These are phyloP conservation scores for Keithomyces neogunnii DNA, from an alignment of 2,329 filamentous ascomycete species.

Conservation along the genomic window DNA sequence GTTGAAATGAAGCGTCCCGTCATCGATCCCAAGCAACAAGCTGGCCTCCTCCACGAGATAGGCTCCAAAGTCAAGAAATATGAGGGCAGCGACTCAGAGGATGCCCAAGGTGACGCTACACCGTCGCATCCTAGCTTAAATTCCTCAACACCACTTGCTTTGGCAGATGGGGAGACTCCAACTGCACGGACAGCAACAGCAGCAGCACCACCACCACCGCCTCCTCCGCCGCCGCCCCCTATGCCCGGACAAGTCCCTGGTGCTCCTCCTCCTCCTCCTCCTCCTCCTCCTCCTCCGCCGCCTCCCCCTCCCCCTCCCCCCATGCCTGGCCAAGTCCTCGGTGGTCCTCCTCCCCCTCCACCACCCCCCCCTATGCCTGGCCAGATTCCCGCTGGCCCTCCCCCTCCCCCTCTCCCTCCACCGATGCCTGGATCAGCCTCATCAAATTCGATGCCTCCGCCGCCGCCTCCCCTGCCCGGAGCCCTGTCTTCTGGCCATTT, in stretches of 20 bases:
- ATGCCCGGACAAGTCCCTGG: slow-evolving; percentile 22
- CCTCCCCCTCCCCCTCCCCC: slow-evolving; percentile 31
- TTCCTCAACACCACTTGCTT: slow-evolving; percentile 59
- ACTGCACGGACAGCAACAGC: slow-evolving; percentile 47
- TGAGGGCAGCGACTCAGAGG: slow-evolving; percentile 66
- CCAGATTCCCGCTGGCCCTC: slow-evolving; percentile 7
- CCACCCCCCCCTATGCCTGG: slow-evolving; percentile 34
- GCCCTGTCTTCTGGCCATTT: slow-evolving; percentile 64
- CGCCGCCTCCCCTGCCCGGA: slow-evolving; percentile 56
- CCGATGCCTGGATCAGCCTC: slow-evolving; percentile 29
- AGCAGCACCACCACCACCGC: slow-evolving; percentile 10
- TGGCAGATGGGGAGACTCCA: slow-evolving; percentile 50
- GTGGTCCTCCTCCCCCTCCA: slow-evolving; percentile 22
- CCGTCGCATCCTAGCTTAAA: slow-evolving; percentile 69
- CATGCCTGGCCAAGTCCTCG: slow-evolving; percentile 22
- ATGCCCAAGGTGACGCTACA: slow-evolving; percentile 58
- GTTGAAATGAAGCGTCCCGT: slow-evolving; percentile 69
- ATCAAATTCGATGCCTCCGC: slow-evolving; percentile 13
- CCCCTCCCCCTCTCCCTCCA: slow-evolving; percentile 31
- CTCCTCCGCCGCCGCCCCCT: slow-evolving; percentile 23
- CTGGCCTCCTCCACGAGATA: slow-evolving; percentile 61
- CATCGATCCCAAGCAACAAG: slow-evolving; percentile 56
- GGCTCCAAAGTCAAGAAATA: slow-evolving; percentile 65
- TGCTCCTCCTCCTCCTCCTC: slow-evolving; percentile 23
- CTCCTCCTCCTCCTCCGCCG: slow-evolving; percentile 36